Base-by-base conservation (phyloP, 1,139 yeast genomes). In the Geotrichum restrictum region DNA sequence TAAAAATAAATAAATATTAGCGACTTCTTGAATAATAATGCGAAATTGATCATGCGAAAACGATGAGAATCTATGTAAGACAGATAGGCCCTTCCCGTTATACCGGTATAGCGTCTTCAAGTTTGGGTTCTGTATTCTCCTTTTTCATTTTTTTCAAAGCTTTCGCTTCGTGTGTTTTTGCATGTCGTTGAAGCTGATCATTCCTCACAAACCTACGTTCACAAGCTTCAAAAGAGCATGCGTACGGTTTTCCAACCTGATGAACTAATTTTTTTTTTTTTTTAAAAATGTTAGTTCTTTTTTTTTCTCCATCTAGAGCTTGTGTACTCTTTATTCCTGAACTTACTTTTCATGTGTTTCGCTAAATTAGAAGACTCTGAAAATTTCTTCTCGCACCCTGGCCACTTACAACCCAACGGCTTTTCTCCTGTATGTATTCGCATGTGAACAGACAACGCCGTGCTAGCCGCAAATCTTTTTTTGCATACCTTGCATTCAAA, bases 391-490 rank as follows among this genome's bases (percentile, higher is more conserved):
- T 81, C 84, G 67, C 98, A 93, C 0, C 88, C 86, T 0, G 85
- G 85, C 71, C 80, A 78, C 59, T 82, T 83, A 68, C 98, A 93
- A 42, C 69, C 72, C 59, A 89, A 74, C 1, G 98, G 98, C 66
- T 87, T 88, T 57, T 86, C 97, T 4, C 98, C 98, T 0, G 96
- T 87, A 65, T 93, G 98, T 0, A 81, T 83, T 51, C 98, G 74
- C 63, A 79, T 66, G 70, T 93, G 98, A 7, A 80, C 80, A 13
- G 78, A 74, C 32, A 80, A 63, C 5, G 83, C 80, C 8, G 81
- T 74, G 29, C 78, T 70, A 1, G 81, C 79, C 1, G 82, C 76
- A 66, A 91, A 94, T 58, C 87, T 72, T 67, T 88, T 87, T 24
- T 82, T 82, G 69, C 98, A 91, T 49, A 79, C 77, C 52, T 82